Evolutionary conservation across 257 asterid species (phyloP), one percentile per base, ranked within the genome.

Genomic region (Ilex aquifolium): DNA sequence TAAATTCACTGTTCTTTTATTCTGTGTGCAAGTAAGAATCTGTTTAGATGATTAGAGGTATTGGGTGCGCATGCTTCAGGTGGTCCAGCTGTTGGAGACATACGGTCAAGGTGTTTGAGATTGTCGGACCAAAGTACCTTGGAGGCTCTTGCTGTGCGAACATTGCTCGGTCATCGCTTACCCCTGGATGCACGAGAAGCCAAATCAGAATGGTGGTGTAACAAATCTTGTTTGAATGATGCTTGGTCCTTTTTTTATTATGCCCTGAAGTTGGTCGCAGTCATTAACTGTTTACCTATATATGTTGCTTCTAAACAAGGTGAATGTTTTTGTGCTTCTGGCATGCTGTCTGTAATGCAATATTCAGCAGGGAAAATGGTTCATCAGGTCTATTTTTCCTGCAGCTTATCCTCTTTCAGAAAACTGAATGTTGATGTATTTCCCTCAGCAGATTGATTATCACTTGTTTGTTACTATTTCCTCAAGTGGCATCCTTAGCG

Each of bases 31-130:
- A 7, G 5, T 7, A 53, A 8, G 27, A 15, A 53, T 14, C 5
- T 53, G 57, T 15, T 36, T 40, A 42, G 21, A 15, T 60, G 29
- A 50, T 13, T 2, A 11, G 68, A 10, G 31, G 44, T 17, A 50
- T 57, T 48, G 51, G 36, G n/a, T 65, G 29, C 14, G 31, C 31
- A 53, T 53, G 49, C 65, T 65, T 44, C 84, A 92, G 98, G 99
- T 65, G 99, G 99, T 65, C 99, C 99, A 27, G 99, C 99, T 61
- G 97, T 92, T 75, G 99, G 99, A 68, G 99, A 92, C 77, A 92
- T 92, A 64, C 85, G 96, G 57, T 92, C 99, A 65, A 83, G 99
- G 70, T 92, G 97, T 80, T 79, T 92, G 82, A 87, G 99, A 73
- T 66, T 92, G 46, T 87, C 99, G 27, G 99, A 82, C 74, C 80